Percentiles rank a stretch among this genome's conserved stretches.
These are phyloP conservation scores for Chaetothyriales sp. DNA, from an alignment of 2,329 filamentous ascomycete species.

Conservation along the genomic window DNA sequence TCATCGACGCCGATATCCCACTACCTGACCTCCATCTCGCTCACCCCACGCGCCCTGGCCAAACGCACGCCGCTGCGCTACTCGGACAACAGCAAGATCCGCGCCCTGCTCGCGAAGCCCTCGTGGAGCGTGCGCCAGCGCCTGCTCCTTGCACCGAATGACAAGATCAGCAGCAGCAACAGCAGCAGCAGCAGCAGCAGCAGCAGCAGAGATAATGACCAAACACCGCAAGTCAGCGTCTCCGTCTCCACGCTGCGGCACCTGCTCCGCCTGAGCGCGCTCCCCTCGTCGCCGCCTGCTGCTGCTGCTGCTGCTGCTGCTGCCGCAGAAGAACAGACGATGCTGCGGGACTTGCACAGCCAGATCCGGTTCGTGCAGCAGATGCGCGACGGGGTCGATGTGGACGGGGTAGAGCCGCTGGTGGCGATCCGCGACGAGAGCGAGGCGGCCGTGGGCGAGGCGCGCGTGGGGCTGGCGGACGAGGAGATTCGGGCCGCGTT, in stretches of 20 bases:
- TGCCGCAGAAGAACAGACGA: constrained; percentile 47
- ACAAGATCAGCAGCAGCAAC: neutral
- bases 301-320: constrained; percentile 21
- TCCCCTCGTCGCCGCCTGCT: constrained; percentile 53
- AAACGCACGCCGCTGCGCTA: neutral
- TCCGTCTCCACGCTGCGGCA: constrained; percentile 53
- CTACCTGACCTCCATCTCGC: neutral
- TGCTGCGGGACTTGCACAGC: constrained; percentile 60
- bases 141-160: constrained; percentile 33
- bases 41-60: neutral
- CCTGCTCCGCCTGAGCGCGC: constrained; percentile 74
- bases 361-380: constrained; percentile 86
- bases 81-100: constrained; percentile 8
- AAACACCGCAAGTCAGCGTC: neutral
- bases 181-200: constrained; percentile 16
- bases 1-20: neutral
- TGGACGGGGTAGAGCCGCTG: constrained; percentile 67
- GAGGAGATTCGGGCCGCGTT: constrained; percentile 25
- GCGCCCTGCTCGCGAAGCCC: constrained; percentile 48
- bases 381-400: constrained; percentile 45
- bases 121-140: constrained; percentile 74
- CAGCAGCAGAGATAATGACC: constrained; percentile 19
- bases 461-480: constrained; percentile 22
- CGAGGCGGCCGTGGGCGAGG: constrained; percentile 25
- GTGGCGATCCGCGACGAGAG: constrained; percentile 61